Percentiles rank a stretch among this genome's conserved stretches.
Conservation (phyloP, 345 rosid species). For the Corymbia maculata region DNA sequence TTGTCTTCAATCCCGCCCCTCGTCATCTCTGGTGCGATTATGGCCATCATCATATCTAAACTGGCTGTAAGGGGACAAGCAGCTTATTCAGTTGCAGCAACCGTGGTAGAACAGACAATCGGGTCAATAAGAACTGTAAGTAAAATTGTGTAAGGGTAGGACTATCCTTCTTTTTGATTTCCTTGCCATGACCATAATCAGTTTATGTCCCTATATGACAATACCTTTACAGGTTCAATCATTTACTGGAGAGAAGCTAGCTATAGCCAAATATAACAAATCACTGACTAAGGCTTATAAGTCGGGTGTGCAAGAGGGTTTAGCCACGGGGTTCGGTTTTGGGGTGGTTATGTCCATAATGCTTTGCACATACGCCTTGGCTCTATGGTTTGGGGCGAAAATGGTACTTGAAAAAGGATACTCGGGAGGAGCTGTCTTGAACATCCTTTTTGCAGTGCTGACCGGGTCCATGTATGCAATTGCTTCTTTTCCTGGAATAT, state of each 20-base stretch:
- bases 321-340: background rate
- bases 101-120: constrained; percentile 2
- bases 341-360: constrained; percentile 1
- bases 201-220: background rate
- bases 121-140: constrained; percentile 3
- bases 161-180: background rate
- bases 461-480: constrained; percentile 1
- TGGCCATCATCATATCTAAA: background rate
- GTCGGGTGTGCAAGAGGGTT: constrained; percentile 4
- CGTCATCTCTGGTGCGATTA: constrained; percentile 2
- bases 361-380: background rate
- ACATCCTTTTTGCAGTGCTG: background rate
- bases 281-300: constrained; percentile 2
- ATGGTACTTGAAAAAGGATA: constrained; percentile 3
- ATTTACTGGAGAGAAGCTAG: constrained; percentile 8
- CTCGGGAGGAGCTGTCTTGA: constrained; percentile 6
- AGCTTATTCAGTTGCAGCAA: constrained; percentile 5
- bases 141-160: background rate
- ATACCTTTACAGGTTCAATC: constrained; percentile 1
- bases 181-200: background rate
- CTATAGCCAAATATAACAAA: background rate
- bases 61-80: background rate
- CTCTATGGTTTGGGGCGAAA: constrained; percentile 5
- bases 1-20: constrained; percentile 1
- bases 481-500: background rate